phyloP scores from a whole-genome alignment of 73 alveolate genomes.

The Stentor roeselii region DNA sequence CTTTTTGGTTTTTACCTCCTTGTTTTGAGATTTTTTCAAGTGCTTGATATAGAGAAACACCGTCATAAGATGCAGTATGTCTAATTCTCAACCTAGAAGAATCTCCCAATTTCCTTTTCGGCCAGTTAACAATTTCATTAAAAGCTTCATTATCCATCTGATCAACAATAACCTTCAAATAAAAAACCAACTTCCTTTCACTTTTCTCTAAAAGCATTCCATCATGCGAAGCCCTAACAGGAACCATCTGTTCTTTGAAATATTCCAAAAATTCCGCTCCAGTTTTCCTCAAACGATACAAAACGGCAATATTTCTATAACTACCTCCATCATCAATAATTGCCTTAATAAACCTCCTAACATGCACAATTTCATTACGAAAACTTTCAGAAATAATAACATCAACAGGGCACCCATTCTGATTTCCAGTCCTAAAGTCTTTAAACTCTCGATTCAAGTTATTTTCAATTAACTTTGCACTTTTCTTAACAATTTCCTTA shows the following conservation, averaged over 20 bases:
- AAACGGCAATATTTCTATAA: slow-evolving; percentile 58
- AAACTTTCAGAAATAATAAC: background rate
- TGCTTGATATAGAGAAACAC: background rate
- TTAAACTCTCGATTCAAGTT: slow-evolving; percentile 36
- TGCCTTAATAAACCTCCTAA: slow-evolving; percentile 33
- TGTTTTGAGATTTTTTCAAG: background rate
- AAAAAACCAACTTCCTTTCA: background rate
- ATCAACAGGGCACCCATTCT: background rate
- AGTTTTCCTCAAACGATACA: slow-evolving; percentile 46
- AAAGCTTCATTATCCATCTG: background rate
- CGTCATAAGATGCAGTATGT: background rate
- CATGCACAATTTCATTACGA: slow-evolving; percentile 34
- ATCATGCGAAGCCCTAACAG: slow-evolving; percentile 40
- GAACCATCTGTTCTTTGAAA: slow-evolving; percentile 38
- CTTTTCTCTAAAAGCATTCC: slow-evolving; percentile 39
- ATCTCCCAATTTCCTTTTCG: background rate
- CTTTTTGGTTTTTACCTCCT: background rate
- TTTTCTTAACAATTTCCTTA: slow-evolving; percentile 37
- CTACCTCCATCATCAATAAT: slow-evolving; percentile 32
- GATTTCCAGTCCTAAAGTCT: slow-evolving; percentile 29
- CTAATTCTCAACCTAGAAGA: background rate
- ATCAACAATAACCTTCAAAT: background rate
- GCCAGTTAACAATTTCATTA: background rate
- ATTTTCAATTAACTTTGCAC: slow-evolving; percentile 44
- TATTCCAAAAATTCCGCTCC: slow-evolving; percentile 32